Evolutionary conservation across 2,329 filamentous ascomycete genomes (phyloP).

Genomic region (Rhynchosporium secalis): DNA sequence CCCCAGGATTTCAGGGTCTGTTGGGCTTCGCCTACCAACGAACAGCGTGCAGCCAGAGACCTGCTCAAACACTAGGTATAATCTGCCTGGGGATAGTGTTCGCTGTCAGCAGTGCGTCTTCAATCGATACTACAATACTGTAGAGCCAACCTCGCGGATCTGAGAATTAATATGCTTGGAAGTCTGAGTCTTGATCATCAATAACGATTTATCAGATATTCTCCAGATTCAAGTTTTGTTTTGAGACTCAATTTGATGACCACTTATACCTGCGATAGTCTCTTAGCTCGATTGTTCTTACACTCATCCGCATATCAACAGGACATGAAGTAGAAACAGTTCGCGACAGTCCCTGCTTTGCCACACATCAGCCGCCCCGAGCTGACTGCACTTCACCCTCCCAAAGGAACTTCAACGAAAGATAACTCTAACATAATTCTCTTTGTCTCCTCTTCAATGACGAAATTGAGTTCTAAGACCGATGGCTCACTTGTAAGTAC

Average conservation of each 20-base stretch:
- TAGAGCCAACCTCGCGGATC: neutral
- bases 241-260: neutral
- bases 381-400: neutral
- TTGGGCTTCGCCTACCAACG: neutral
- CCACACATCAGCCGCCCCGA: neutral
- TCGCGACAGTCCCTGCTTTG: neutral
- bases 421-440: neutral
- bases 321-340: slow-evolving; percentile 2
- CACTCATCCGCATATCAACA: neutral
- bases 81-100: neutral
- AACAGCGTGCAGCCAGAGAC: neutral
- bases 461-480: neutral
- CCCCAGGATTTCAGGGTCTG: neutral
- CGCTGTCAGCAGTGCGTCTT: neutral
- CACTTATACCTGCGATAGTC: neutral
- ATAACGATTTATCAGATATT: neutral
- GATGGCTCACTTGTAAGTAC: slow-evolving; percentile 5
- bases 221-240: neutral
- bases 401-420: neutral
- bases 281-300: neutral
- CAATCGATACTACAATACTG: neutral
- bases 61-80: neutral
- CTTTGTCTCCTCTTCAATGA: neutral
- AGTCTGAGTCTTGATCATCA: neutral
- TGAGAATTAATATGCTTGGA: neutral